Evolutionary conservation across 2,329 filamentous ascomycete genomes (phyloP), one percentile per base, ranked within the genome.

Genomic region (Rasamsonia emersonii): DNA sequence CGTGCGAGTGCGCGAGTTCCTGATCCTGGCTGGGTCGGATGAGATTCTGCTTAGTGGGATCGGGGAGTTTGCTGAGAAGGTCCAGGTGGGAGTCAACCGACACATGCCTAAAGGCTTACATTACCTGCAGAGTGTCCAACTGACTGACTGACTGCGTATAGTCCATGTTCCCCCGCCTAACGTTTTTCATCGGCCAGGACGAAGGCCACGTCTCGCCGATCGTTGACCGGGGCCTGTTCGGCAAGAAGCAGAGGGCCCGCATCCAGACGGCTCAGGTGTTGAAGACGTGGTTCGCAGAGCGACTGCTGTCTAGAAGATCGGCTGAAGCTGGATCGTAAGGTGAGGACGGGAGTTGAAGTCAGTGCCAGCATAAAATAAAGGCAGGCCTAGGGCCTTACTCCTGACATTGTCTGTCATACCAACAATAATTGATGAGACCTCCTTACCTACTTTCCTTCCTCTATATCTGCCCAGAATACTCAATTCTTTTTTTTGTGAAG

Each of bases 21-120:
- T 75, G 23, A 53, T 77, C 9, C 63, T 68, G 45, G 69, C 58
- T 4, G 75, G 74, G 3, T 60, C 51, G 3, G 62, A 68, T 31
- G 74, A 78, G 56, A 51, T 75, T 9, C 39, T 78, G 20, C 53
- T 73, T 18, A 48, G 45, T n/a, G 29, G 36, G 3, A 47, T 59
- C 39, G 44, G 50, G 14, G 42, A 34, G 13, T 55, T 58, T 43
- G 54, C 39, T 21, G 43, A 53, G 32, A 55, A 47, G 36, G 35
- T 58, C 3, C 47, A 50, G 50, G 53, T 56, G 42, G n/a, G n/a
- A n/a, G n/a, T n/a, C n/a, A n/a, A n/a, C n/a, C n/a, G n/a, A 26
- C n/a, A n/a, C n/a, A n/a, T n/a, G n/a, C n/a, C n/a, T n/a, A n/a
- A n/a, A n/a, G n/a, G n/a, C n/a, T n/a, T n/a, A n/a, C n/a, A n/a